Evolutionary conservation across 129 eudicot species (phyloP), one percentile per base, ranked within the genome.

Genomic region (Arctium minus): DNA sequence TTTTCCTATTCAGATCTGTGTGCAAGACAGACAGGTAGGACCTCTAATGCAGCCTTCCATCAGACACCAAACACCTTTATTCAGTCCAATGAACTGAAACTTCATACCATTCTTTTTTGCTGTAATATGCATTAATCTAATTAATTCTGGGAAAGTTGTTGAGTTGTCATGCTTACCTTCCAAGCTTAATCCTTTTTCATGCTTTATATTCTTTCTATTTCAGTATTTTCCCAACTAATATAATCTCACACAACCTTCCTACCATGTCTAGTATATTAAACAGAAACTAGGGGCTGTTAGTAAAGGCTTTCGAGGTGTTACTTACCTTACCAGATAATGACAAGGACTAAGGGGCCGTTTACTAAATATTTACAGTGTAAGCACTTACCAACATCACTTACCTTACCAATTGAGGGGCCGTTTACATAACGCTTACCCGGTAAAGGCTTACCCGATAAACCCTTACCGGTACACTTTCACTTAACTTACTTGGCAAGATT

Each of bases 21-120:
- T 77, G 72, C 79, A 12, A 75, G 3, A 29, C 35, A 76, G 79
- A 85, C 85, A 85, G 82, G 88, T 81, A 85, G 88, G 88, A 81
- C 88, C 88, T 77, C 65, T 69, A 77, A 69, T 65, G 32, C 67
- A 78, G 77, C 81, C 85, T 48, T 82, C 81, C 81, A 37, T 78
- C 82, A 73, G 80, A 72, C 86, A 80, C 72, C 27, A 32, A 46
- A 76, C 53, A 37, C 81, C 83, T 78, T 81, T 77, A 70, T 65
- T 15, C 65, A 77, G 69, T 82, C 83, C 83, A 82, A 30, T 77
- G 88, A 65, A 81, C 76, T 86, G 37, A 22, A 84, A 76, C 76
- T 81, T 62, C 75, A 86, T 82, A 62, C 72, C 17, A 62, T 69
- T 72, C 83, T 81, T 81, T 81, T 77, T 62, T 73, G 79, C 79